Percentiles rank a stretch among this genome's conserved stretches.
Conservation (phyloP, 2,329 filamentous ascomycete genomes). For the Fusarium staphyleae region DNA sequence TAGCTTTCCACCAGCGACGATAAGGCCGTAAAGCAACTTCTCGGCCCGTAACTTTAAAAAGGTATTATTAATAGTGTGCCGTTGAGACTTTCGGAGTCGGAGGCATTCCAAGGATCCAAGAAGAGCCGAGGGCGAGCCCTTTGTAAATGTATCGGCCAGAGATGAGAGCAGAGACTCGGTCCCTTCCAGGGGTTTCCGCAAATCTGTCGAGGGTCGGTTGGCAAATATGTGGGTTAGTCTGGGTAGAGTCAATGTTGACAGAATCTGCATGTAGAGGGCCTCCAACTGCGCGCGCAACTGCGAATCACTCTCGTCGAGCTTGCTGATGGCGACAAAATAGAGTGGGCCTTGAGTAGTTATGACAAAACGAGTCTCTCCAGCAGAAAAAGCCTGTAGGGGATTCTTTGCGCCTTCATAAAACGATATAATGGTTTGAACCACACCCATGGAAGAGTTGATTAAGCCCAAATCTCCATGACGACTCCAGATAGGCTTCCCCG, state of each 20-base stretch:
- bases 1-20: constrained; percentile 89
- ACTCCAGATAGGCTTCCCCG: constrained; percentile 97
- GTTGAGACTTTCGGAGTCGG: constrained; percentile 87
- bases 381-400: constrained; percentile 81
- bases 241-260: constrained; percentile 92
- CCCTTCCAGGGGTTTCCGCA: constrained; percentile 87
- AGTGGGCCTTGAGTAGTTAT: constrained; percentile 84
- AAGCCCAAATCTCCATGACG: constrained; percentile 89
- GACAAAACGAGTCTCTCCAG: constrained; percentile 86
- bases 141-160: constrained; percentile 91
- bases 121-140: constrained; percentile 86
- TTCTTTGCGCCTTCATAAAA: constrained; percentile 88
- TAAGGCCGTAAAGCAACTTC: constrained; percentile 87
- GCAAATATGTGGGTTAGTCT: constrained; percentile 86
- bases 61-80: constrained; percentile 84
- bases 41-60: constrained; percentile 80
- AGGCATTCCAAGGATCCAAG: constrained; percentile 92
- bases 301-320: constrained; percentile 87
- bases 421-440: constrained; percentile 96
- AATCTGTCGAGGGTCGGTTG: constrained; percentile 89
- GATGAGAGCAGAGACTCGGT: constrained; percentile 92
- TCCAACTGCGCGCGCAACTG: constrained; percentile 90
- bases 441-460: constrained; percentile 92
- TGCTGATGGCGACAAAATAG: constrained; percentile 92
- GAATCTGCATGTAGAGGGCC: constrained; percentile 96